Evolutionary conservation across 1,284 basidiomycete genomes (phyloP).

Genomic region (Anthracocystis walkeri): DNA sequence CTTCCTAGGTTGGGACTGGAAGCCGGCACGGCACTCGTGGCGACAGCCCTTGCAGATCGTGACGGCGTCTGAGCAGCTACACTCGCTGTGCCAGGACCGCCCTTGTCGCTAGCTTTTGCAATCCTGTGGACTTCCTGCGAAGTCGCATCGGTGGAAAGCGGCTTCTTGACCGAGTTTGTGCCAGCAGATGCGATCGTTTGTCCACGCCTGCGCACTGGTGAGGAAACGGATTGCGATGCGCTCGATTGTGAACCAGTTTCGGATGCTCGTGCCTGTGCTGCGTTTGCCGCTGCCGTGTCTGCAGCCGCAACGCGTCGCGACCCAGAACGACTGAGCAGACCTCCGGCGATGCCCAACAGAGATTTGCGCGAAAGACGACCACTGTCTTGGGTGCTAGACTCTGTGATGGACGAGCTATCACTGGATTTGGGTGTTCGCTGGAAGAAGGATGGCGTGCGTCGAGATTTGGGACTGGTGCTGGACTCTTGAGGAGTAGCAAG

Average conservation of each 20-base stretch:
- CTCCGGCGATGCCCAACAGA: constrained; percentile 54
- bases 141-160: not conserved
- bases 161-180: constrained; percentile 12
- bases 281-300: constrained; percentile 5
- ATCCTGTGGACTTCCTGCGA: constrained; percentile 8
- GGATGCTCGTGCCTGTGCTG: not conserved
- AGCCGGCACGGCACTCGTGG: constrained; percentile 12
- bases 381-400: constrained; percentile 28
- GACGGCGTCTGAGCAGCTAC: constrained; percentile 21
- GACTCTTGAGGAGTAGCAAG: constrained; percentile 22
- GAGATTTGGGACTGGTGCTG: constrained; percentile 42
- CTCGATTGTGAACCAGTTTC: constrained; percentile 1
- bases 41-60: constrained; percentile 19
- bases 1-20: constrained; percentile 27
- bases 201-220: constrained; percentile 29
- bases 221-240: constrained; percentile 11
- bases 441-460: constrained; percentile 57
- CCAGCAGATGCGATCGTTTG: constrained; percentile 6
- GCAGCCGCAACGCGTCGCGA: constrained; percentile 28
- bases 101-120: constrained; percentile 5
- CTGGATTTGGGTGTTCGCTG: constrained; percentile 42
- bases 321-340: constrained; percentile 40
- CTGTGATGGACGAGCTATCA: constrained; percentile 21
- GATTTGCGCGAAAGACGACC: constrained; percentile 62
- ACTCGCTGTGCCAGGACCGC: not conserved